Evolutionary conservation across 2,329 filamentous ascomycete species (phyloP).

Genomic region (Metarhizium anisopliae): DNA sequence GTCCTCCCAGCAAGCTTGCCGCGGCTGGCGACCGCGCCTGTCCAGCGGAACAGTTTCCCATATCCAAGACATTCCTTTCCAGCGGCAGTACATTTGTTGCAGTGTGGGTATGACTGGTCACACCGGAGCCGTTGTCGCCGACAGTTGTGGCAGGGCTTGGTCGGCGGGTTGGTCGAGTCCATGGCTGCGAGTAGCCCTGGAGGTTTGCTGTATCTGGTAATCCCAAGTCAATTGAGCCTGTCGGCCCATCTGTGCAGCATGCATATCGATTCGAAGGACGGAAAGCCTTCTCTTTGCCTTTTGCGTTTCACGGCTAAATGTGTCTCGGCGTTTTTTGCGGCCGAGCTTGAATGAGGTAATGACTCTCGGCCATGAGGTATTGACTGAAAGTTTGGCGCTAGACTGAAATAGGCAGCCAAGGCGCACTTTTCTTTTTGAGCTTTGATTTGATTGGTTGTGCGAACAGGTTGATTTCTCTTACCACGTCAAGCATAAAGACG

Average conservation of each 20-base stretch:
- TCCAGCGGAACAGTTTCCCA: conserved; percentile 44
- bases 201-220: background rate
- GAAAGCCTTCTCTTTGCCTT: conserved; percentile 4
- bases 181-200: conserved; percentile 5
- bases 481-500: too few relatives aligned
- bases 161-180: conserved; percentile 17
- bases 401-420: conserved; percentile 7
- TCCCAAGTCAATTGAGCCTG: conserved; percentile 7
- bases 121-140: conserved; percentile 43
- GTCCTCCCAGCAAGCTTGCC: conserved; percentile 32
- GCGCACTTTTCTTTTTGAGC: too few relatives aligned
- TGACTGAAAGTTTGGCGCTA: conserved; percentile 14
- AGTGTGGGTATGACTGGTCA: conserved; percentile 41
- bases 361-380: conserved; percentile 1
- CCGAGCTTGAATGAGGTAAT: background rate
- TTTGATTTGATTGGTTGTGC: too few relatives aligned
- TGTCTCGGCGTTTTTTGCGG: background rate
- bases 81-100: conserved; percentile 39
- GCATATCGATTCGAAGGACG: conserved; percentile 1
- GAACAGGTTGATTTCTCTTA: too few relatives aligned
- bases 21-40: conserved; percentile 34
- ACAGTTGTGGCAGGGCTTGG: conserved; percentile 43
- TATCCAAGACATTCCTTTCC: conserved; percentile 45
- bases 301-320: background rate
- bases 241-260: conserved; percentile 4